A percentile compares a stretch with the other conserved stretches of the same genome.
These are phyloP conservation scores for Oldenlandia corymbosa DNA, from an alignment of 257 asterid species.

Conservation along the genomic window DNA sequence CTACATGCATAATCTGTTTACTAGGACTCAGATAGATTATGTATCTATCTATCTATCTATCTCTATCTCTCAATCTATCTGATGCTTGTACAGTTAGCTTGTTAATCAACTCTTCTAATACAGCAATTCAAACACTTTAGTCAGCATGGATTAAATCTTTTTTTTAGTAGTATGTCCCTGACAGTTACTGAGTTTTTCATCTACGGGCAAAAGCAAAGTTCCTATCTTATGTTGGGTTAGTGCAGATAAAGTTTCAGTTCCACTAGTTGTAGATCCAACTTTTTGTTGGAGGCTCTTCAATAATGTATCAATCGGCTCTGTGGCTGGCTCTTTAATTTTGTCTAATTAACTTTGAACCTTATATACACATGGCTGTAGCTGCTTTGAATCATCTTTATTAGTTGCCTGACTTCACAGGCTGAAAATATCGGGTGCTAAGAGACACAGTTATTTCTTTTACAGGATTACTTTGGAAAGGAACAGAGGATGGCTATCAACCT, in stretches of 20 bases:
- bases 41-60: too few species aligned
- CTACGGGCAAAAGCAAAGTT: too few species aligned
- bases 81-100: not conserved
- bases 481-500: constrained; percentile 61
- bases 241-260: too few species aligned
- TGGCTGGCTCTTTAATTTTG: not conserved
- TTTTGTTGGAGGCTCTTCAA: not conserved
- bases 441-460: constrained; percentile 20
- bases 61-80: too few species aligned
- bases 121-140: too few species aligned
- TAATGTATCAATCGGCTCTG: not conserved
- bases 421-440: not conserved
- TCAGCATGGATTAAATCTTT: not conserved
- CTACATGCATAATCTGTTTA: not conserved
- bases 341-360: not conserved
- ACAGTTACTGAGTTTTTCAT: not conserved
- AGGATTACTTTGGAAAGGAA: constrained; percentile 64
- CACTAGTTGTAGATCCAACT: not conserved
- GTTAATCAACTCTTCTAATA: too few species aligned
- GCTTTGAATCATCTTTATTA: not conserved
- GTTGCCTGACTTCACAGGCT: not conserved
- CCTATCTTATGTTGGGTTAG: too few species aligned
- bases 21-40: too few species aligned
- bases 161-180: not conserved
- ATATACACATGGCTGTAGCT: not conserved